Evolutionary conservation across 1,284 basidiomycete species (phyloP).

Genomic region (Volvariella surrecta): DNA sequence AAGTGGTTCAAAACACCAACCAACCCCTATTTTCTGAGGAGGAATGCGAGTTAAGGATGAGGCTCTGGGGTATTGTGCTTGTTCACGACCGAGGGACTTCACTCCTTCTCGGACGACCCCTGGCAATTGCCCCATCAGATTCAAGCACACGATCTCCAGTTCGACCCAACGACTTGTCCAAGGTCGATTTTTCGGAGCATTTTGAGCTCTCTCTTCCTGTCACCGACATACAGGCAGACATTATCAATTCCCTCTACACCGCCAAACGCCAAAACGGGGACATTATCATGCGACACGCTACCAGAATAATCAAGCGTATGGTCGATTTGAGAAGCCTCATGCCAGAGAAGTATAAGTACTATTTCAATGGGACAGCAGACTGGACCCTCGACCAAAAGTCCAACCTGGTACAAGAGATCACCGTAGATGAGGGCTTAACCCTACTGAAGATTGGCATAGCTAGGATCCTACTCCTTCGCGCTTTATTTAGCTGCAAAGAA

Average conservation of each 20-base stretch:
- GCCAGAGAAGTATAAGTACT: slow-evolving; percentile 60
- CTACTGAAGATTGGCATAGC: slow-evolving; percentile 73
- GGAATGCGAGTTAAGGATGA: slow-evolving; percentile 67
- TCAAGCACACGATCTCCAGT: slow-evolving; percentile 67
- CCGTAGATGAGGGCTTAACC: slow-evolving; percentile 71
- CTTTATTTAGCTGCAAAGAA: slow-evolving; percentile 67
- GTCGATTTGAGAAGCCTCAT: slow-evolving; percentile 54
- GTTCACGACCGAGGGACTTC: slow-evolving; percentile 80
- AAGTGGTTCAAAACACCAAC: slow-evolving; percentile 33
- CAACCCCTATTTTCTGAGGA: slow-evolving; percentile 54
- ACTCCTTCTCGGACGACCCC: slow-evolving; percentile 73
- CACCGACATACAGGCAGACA: slow-evolving; percentile 76
- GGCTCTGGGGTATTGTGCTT: slow-evolving; percentile 74
- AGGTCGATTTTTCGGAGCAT: slow-evolving; percentile 54
- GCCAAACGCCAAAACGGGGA: slow-evolving; percentile 60
- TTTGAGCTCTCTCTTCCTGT: slow-evolving; percentile 62
- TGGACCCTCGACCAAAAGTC: slow-evolving; percentile 58
- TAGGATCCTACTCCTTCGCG: slow-evolving; percentile 66
- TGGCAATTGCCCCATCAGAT: slow-evolving; percentile 69
- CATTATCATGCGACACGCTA: slow-evolving; percentile 64
- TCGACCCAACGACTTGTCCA: slow-evolving; percentile 33
- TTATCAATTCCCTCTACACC: slow-evolving; percentile 74
- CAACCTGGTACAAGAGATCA: slow-evolving; percentile 62
- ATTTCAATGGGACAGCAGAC: slow-evolving; percentile 64
- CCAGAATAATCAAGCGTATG: slow-evolving; percentile 68